Base-by-base conservation (phyloP, 2,329 filamentous ascomycete genomes). In the Colletotrichum eleusines region DNA sequence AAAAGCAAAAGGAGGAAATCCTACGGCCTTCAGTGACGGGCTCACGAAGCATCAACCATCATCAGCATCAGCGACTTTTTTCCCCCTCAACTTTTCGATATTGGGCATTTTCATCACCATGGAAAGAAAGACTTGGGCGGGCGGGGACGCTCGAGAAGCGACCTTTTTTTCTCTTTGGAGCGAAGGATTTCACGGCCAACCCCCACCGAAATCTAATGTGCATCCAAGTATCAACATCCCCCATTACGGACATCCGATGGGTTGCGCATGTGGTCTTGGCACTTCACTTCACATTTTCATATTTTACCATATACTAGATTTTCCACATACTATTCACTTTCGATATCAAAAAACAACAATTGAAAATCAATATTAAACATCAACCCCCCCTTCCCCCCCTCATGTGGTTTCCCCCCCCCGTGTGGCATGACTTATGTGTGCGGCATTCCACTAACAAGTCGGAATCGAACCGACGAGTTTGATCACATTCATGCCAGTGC, bases 241-340 rank as follows among this genome's bases (percentile, higher is more conserved):
- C 48, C 48, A 8, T 31, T n/a, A 12, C 62, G 48, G 31, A 53
- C 33, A 8, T 66, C 54, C 54, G 54, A 44, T 11, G n/a, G 42
- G 26, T 12, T 5, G 20, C 33, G 40, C 20, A 23, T 31, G 33
- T 20, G 26, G 33, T n/a, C 40, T 60, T 66, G 66, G 66, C 66
- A 66, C 50, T 64, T 31, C 35, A 35, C 40, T 63, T 40, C 57
- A 48, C 50, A 48, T 28, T 48, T 59, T 46, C 61, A 28, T n/a
- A 59, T 66, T 60, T 60, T 42, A 66, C 62, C 23, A 69, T 28
- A 69, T 66, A 66, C 46, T 66, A 69, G 66, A 69, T 50, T 23
- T 62, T 54, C 31, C 9, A 44, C 11, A 18, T 33, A 48, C 18
- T 40, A 35, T 38, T 55, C 61, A 28, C 26, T 23, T 54, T 46